Evolutionary conservation across 306 rosid species (phyloP).

Genomic region (Quillaja saponaria): DNA sequence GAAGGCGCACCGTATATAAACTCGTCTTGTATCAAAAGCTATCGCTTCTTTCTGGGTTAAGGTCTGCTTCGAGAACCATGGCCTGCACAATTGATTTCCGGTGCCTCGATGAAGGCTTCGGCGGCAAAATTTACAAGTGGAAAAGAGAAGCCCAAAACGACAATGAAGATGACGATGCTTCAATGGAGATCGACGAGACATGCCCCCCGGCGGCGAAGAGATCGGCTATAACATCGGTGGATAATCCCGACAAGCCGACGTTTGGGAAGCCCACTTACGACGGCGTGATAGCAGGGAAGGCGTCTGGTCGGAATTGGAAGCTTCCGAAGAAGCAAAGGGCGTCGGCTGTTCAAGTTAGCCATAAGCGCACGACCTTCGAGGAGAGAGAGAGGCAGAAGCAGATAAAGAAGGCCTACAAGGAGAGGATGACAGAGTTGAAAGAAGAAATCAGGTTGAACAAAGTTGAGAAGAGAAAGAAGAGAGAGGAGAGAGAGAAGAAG

Average conservation of each 20-base stretch:
- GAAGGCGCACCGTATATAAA: too few species aligned
- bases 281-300: constrained; percentile 83
- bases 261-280: constrained; percentile 74
- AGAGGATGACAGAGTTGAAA: constrained; percentile 72
- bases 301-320: constrained; percentile 89
- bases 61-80: constrained; percentile 31
- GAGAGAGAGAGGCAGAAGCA: constrained; percentile 71
- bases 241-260: constrained; percentile 68
- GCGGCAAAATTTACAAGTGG: constrained; percentile 91
- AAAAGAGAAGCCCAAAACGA: constrained; percentile 51
- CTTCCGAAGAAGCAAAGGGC: constrained; percentile 61
- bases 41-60: constrained; percentile 13
- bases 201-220: constrained; percentile 63
- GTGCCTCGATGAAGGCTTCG: constrained; percentile 83
- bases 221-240: constrained; percentile 64
- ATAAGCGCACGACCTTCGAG: constrained; percentile 60
- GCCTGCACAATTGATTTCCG: constrained; percentile 91
- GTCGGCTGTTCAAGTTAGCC: constrained; percentile 63
- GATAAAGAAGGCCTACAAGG: constrained; percentile 71
- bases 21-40: too few species aligned
- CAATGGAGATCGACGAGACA: constrained; percentile 68
- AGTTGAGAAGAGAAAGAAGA: constrained; percentile 76
- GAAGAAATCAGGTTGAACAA: constrained; percentile 75
- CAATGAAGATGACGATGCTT: constrained; percentile 3
- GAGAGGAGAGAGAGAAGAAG: constrained; percentile 88